Base-by-base conservation (phyloP, 106 monocot genomes). In the Dioscorea alata region DNA sequence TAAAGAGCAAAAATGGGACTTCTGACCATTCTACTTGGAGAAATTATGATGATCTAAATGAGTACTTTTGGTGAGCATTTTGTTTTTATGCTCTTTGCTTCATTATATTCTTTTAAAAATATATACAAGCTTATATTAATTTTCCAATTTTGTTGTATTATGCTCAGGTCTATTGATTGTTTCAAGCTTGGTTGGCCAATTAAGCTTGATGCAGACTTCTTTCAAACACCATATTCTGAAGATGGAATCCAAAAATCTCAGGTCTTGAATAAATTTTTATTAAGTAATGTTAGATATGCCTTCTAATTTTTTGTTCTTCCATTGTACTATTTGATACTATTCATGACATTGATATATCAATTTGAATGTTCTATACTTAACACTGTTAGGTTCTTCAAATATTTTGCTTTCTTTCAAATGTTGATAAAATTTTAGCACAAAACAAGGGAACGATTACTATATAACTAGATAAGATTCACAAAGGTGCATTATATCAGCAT, bases 111-210 rank as follows among this genome's bases (percentile, higher is more conserved):
- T 8, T 42, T 42, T 8, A 42, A 42, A 42, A 42, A 19, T 56
- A 13, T 56, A 19, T 1, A 7, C 59, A 59, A 22, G 23, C 4
- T 20, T 67, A 5, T 12, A 28, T 70, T 0, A 58, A 23, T 25
- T 60, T 16, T 73, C 33, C 32, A 10, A 34, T 48, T n/a, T 33
- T n/a, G 57, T 65, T 33, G 24, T 69, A n/a, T 28, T 33, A 70
- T 60, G 5, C 86, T 66, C 70, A 90, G 90, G 90, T 86, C 86
- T n/a, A 28, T 57, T 42, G 75, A 86, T 80, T 90, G 90, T 80
- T 90, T 90, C 65, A 90, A 83, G 83, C 70, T 90, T 78, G 90
- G 90, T 28, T 90, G 90, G 90, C 90, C 90, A 8, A 74, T 90
- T 85, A 85, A 86, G 65, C 77, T 68, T 63, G 65, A 78, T 6